These are phyloP conservation scores for Calonectria leucothoes DNA, from an alignment of 2,329 filamentous ascomycete species.

Conservation along the genomic window DNA sequence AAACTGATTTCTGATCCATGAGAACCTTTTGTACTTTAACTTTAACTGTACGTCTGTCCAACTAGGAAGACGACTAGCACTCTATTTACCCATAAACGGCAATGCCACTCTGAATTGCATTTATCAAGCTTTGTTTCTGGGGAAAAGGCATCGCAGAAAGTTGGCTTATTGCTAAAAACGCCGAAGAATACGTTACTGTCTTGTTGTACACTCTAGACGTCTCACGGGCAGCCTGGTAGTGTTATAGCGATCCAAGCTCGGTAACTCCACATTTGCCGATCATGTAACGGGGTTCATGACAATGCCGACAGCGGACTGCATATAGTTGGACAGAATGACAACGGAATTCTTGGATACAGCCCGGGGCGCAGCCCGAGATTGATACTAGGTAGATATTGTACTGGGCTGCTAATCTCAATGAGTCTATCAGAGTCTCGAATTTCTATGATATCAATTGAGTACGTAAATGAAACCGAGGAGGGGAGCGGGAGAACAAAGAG, in stretches of 20 bases:
- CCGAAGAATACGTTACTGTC: constrained; percentile 43
- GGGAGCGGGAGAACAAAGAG: background rate
- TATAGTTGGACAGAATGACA: constrained; percentile 65
- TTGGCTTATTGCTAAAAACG: constrained; percentile 66
- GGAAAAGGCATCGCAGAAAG: constrained; percentile 63
- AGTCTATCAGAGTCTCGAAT: constrained; percentile 46
- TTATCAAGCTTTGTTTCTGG: constrained; percentile 48
- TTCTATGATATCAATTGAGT: background rate
- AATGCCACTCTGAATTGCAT: constrained; percentile 58
- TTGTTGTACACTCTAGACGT: constrained; percentile 23
- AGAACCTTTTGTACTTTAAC: constrained; percentile 64
- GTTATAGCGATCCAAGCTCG: constrained; percentile 53
- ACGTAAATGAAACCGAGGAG: background rate
- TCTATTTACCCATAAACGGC: constrained; percentile 60
- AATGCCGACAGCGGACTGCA: constrained; percentile 70
- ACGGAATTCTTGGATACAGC: constrained; percentile 71
- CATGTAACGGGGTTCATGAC: constrained; percentile 70
- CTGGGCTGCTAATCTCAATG: constrained; percentile 56
- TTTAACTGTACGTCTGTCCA: constrained; percentile 68
- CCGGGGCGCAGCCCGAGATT: constrained; percentile 67
- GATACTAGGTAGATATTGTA: constrained; percentile 51
- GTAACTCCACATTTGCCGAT: constrained; percentile 67
- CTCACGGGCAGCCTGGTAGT: constrained; percentile 48
- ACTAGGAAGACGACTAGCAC: constrained; percentile 73
- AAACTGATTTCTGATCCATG: background rate